Percentiles rank a stretch among this genome's conserved stretches.
These are phyloP conservation scores for Melastoma malabathricum DNA, from an alignment of 345 rosid genomes.

Conservation along the genomic window DNA sequence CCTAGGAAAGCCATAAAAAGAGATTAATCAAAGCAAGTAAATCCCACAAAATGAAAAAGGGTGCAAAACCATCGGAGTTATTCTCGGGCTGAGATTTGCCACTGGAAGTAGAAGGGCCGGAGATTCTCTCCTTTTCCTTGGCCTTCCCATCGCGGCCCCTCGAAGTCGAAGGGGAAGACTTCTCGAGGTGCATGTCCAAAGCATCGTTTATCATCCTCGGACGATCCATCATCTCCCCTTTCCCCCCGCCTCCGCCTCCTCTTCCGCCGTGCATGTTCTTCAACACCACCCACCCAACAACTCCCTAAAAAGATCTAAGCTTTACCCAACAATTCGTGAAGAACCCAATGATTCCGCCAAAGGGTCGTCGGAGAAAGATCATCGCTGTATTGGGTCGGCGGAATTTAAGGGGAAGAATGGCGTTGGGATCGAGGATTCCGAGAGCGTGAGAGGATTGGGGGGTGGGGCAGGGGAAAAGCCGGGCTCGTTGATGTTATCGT, in stretches of 20 bases:
- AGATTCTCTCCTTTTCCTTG: constrained; percentile 44
- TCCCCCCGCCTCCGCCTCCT: constrained; percentile 69
- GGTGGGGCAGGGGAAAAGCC: too few species aligned
- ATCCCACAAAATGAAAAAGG: not conserved
- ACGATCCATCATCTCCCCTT: constrained; percentile 81
- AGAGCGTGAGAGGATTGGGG: too few species aligned
- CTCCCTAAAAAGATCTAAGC: too few species aligned
- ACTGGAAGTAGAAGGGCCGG: constrained; percentile 64
- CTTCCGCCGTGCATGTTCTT: constrained; percentile 44
- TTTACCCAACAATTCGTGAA: too few species aligned
- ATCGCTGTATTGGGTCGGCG: too few species aligned
- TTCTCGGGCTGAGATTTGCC: constrained; percentile 55
- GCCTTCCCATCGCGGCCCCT: constrained; percentile 14
- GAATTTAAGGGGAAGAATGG: too few species aligned
- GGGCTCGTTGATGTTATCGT: too few species aligned
- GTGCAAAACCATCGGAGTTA: constrained; percentile 37
- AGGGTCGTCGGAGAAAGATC: too few species aligned
- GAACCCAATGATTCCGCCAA: too few species aligned
- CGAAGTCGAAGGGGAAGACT: constrained; percentile 81
- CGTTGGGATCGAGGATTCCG: too few species aligned
- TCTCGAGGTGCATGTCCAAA: constrained; percentile 81
- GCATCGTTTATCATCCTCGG: constrained; percentile 73
- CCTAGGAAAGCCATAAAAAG: not conserved
- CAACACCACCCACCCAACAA: not conserved
- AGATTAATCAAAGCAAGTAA: not conserved